Evolutionary conservation across 768 basidiomycete genomes (phyloP).

Genomic region (Tubosaeta brunneosetosa): DNA sequence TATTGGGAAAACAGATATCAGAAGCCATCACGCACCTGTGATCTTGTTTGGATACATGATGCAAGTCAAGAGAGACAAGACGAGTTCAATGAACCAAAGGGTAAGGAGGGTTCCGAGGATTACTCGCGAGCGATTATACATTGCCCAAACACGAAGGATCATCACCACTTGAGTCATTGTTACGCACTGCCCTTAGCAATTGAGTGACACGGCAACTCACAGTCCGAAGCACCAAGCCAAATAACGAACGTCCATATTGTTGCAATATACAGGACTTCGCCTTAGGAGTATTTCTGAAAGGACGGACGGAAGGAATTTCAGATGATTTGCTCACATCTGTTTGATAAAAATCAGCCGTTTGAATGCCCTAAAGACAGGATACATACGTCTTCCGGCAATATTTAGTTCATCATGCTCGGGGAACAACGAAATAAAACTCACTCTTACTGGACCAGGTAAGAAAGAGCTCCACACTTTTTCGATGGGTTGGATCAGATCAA

Average conservation of each 20-base stretch:
- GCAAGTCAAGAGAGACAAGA: background rate
- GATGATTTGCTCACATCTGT: slow-evolving; percentile 2
- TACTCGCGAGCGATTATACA: slow-evolving; percentile 5
- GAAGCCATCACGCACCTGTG: background rate
- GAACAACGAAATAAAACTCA: background rate
- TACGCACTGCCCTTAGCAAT: background rate
- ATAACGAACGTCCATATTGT: background rate
- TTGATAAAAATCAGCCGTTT: background rate
- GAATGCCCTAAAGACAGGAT: background rate
- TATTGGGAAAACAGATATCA: background rate
- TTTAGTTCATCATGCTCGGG: background rate
- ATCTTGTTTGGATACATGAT: background rate
- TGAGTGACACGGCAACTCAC: background rate
- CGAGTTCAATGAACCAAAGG: background rate
- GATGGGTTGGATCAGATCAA: background rate
- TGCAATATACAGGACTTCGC: background rate
- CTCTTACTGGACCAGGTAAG: background rate
- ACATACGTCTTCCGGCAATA: background rate
- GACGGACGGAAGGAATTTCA: background rate
- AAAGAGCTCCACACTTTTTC: slow-evolving; percentile 3
- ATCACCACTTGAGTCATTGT: slow-evolving; percentile 2
- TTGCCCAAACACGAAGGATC: slow-evolving; percentile 9
- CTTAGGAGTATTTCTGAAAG: background rate
- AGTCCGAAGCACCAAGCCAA: background rate
- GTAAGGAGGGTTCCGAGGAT: slow-evolving; percentile 2